Base-by-base conservation (phyloP, 2,329 filamentous ascomycete species). In the Tolypocladium guangdongense region DNA sequence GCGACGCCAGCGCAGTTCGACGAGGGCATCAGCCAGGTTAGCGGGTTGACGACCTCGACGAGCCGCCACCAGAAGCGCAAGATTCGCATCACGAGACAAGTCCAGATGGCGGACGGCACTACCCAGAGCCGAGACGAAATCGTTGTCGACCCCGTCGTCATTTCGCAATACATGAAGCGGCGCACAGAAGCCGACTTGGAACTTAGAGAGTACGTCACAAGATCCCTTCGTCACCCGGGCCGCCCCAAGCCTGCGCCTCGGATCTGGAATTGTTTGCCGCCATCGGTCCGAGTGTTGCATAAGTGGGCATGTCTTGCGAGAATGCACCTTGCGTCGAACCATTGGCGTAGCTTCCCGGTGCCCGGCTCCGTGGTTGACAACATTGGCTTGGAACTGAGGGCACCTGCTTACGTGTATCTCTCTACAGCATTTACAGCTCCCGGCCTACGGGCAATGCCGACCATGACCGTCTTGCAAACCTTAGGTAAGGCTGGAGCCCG, bases 111-210 rank as follows among this genome's bases (percentile, higher is more conserved):
- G 4, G 71, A 75, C 55, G 74, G 73, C 37, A 74, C 81, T 46
- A 76, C 69, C 51, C 84, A 86, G 60, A 77, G 80, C 45, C 80
- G 81, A 58, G 84, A 86, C 52, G 80, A 90, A 60, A 71, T 84
- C 18, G 78, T 95, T 33, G 84, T 85, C 60, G 90, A 97, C 66
- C 83, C 87, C 2, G 84, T 88, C 50, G 90, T 97, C 50, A 95
- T 96, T 68, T 83, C 87, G 56, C 87, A 91, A 67, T 99, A 99
- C 67, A 80, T 88, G 65, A 90, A 88, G 71, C 79, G 87, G 58
- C 84, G 88, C 59, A 82, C 86, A 55, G 82, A 85, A 59, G 77
- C 82, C 56, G 83, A 90, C 58, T 78, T 88, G 55, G 80, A 88
- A 58, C 81, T 82, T 57, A 85, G 87, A 70, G 87, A 88, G 82